phyloP scores from a whole-genome alignment of 2,329 filamentous ascomycete genomes.

The Aureobasidium leucospermi region DNA sequence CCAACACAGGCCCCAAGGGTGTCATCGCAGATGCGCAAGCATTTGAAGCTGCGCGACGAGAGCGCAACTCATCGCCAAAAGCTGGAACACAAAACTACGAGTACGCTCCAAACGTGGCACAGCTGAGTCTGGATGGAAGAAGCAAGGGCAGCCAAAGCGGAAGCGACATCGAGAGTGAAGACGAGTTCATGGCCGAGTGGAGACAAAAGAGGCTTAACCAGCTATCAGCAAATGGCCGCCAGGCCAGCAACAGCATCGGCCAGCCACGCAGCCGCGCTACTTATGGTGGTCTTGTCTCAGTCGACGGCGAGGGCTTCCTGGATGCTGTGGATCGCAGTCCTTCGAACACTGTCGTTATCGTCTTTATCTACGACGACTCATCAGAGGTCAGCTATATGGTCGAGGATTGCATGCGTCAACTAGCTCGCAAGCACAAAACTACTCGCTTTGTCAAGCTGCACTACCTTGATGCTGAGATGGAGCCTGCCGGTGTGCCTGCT shows the following conservation, averaged over 20 bases:
- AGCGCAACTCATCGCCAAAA: not conserved
- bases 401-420: slow-evolving; percentile 66
- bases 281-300: slow-evolving; percentile 72
- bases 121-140: slow-evolving; percentile 20
- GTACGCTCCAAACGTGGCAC: slow-evolving; percentile 3
- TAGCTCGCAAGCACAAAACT: slow-evolving; percentile 63
- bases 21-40: slow-evolving; percentile 78
- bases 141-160: slow-evolving; percentile 35
- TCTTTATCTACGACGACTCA: slow-evolving; percentile 89
- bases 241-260: slow-evolving; percentile 4
- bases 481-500: slow-evolving; percentile 78
- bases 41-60: slow-evolving; percentile 42
- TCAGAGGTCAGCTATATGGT: slow-evolving; percentile 72
- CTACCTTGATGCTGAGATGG: slow-evolving; percentile 89
- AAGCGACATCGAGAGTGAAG: slow-evolving; percentile 53
- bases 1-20: slow-evolving; percentile 74
- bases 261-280: slow-evolving; percentile 36
- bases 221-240: slow-evolving; percentile 35
- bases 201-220: slow-evolving; percentile 71
- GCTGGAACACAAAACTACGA: slow-evolving; percentile 9
- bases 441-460: slow-evolving; percentile 87
- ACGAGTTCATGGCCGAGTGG: slow-evolving; percentile 78
- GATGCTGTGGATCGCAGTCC: slow-evolving; percentile 90
- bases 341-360: slow-evolving; percentile 74
- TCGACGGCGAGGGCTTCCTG: slow-evolving; percentile 88